phyloP scores from a whole-genome alignment of 202 grass and related monocot genomes.

The Setaria italica region DNA sequence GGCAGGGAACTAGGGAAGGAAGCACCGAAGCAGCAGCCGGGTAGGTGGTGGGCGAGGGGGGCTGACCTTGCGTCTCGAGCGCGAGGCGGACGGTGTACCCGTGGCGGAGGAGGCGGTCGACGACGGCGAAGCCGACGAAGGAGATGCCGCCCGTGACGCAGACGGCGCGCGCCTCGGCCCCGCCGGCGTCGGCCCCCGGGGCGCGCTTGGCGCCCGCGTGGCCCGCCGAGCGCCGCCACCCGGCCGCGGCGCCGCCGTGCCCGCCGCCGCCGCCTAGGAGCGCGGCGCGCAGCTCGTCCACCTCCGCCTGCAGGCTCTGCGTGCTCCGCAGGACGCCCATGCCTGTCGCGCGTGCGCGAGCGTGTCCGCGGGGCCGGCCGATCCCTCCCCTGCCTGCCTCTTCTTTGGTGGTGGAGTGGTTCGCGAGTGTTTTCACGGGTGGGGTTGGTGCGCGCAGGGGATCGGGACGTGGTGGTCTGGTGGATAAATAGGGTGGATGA shows the following conservation, averaged over 20 bases:
- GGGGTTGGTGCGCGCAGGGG: neutral
- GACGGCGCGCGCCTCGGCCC: slow-evolving; percentile 52
- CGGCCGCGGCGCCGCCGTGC: neutral
- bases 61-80: slow-evolving; percentile 92
- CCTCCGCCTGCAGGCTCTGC: slow-evolving; percentile 88
- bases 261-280: slow-evolving; percentile 35
- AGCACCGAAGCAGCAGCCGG: neutral
- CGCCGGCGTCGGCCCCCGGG: slow-evolving; percentile 38
- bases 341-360: neutral
- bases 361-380: too few species aligned
- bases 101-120: slow-evolving; percentile 80
- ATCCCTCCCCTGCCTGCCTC: too few species aligned
- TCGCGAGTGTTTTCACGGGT: slow-evolving; percentile 25
- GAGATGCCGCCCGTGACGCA: slow-evolving; percentile 93
- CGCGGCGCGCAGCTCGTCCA: slow-evolving; percentile 75
- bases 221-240: slow-evolving; percentile 48
- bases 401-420: neutral
- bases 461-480: neutral
- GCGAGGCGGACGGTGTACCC: slow-evolving; percentile 94
- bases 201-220: slow-evolving; percentile 53
- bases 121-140: slow-evolving; percentile 89
- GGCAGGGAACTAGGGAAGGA: neutral
- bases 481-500: slow-evolving; percentile 42
- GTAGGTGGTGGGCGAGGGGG: neutral
- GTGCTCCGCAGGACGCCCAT: slow-evolving; percentile 90